These are phyloP conservation scores for Wakefieldia striispora DNA, from an alignment of 768 basidiomycete genomes.

Conservation along the genomic window DNA sequence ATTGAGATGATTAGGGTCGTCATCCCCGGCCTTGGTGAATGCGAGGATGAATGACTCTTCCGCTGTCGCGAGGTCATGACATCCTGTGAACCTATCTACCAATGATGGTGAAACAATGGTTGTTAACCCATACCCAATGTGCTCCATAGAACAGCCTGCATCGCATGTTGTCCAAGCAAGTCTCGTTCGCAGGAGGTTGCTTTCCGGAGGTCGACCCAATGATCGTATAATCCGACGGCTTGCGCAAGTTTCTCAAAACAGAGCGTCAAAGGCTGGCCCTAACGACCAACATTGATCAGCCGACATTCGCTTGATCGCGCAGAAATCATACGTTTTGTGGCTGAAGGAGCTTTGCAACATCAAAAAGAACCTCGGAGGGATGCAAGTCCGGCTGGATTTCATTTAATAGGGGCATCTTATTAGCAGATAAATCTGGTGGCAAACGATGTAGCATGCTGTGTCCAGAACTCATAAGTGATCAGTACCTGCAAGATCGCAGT, in stretches of 20 bases:
- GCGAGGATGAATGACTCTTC: slow-evolving; percentile 71
- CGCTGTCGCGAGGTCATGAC: slow-evolving; percentile 56
- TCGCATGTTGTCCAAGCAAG: slow-evolving; percentile 70
- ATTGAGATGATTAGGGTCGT: slow-evolving; percentile 61
- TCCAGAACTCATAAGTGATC: slow-evolving; percentile 12
- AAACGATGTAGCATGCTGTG: slow-evolving; percentile 70
- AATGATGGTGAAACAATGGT: background rate
- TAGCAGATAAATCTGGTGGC: slow-evolving; percentile 39
- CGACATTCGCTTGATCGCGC: background rate
- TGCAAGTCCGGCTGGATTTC: slow-evolving; percentile 75
- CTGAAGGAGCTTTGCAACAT: slow-evolving; percentile 73
- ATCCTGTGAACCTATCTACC: slow-evolving; percentile 46
- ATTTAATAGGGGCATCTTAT: slow-evolving; percentile 54
- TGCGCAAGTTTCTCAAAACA: slow-evolving; percentile 69
- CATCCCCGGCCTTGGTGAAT: slow-evolving; percentile 56
- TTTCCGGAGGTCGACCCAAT: slow-evolving; percentile 62
- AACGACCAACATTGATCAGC: slow-evolving; percentile 9
- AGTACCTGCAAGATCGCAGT: background rate
- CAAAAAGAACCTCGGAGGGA: slow-evolving; percentile 73
- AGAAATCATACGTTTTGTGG: slow-evolving; percentile 51
- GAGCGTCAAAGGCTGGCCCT: slow-evolving; percentile 71
- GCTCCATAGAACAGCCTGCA: slow-evolving; percentile 72
- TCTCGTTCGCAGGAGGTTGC: slow-evolving; percentile 51
- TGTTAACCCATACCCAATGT: slow-evolving; percentile 50
- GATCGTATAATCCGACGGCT: slow-evolving; percentile 66